Evolutionary conservation across 2,329 filamentous ascomycete species (phyloP), one percentile per base, ranked within the genome.

Genomic region (Diplocarpon mali): DNA sequence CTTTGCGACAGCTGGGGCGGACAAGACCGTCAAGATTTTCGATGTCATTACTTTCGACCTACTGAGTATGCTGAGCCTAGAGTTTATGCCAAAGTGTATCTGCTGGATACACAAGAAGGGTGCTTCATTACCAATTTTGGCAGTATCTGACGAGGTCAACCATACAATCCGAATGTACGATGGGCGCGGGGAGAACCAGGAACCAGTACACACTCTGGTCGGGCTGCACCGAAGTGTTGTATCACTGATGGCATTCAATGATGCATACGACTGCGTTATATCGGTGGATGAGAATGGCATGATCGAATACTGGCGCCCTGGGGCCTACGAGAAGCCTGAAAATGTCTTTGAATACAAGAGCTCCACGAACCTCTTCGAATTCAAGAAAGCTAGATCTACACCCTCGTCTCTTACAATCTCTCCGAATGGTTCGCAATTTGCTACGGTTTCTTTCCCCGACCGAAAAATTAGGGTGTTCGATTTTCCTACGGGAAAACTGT

Each of bases 231-330:
- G 86, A 48, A 82, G 74, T 42, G 78, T 87, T 0, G 85, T 98
- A 2, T 78, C 82, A 24, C 66, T 93, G 17, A 90, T 98, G 76
- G 80, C 80, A 0, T 98, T 88, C 69, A 98, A 96, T 64, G 80
- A 87, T 60, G 68, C 73, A 5, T 95, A 81, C 60, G 83, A 96
- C 64, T 98, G 92, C 59, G 89, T 94, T 1, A 69, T 96, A 6
- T 96, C 92, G 1, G 81, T 81, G 0, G 93, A 98, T 54, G 80
- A 90, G 54, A 77, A 78, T 43, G 90, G 92, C 17, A 96, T 96
- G 90, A 62, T 98, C 9, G 92, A 98, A 64, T 98, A 98, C 66
- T 98, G 92, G 92, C 76, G 77, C 46, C 88, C 92, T 0, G 76
- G 75, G 50, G 79, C 70, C 32, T 95, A 87, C 62, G 87, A 94